Evolutionary conservation across 257 asterid species (phyloP).

Genomic region (Ocimum tenuiflorum): DNA sequence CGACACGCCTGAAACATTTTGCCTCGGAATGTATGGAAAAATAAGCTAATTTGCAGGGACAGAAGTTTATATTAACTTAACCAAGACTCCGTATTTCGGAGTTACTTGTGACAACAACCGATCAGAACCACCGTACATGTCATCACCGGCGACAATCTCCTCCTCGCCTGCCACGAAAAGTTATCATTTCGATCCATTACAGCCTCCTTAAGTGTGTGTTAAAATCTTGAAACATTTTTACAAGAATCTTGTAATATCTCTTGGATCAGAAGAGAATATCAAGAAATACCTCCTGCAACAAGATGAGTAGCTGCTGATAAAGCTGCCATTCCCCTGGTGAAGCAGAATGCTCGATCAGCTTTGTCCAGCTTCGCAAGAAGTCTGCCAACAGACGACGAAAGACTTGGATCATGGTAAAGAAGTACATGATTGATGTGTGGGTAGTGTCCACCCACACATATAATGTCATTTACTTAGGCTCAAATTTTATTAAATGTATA

Average conservation of each 20-base stretch:
- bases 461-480: too few species aligned
- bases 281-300: slow-evolving; percentile 51
- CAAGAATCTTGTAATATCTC: too few species aligned
- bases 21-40: not conserved
- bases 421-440: not conserved
- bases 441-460: too few species aligned
- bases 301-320: slow-evolving; percentile 85
- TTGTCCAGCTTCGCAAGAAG: slow-evolving; percentile 87
- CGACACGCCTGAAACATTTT: slow-evolving; percentile 58
- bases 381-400: slow-evolving; percentile 34
- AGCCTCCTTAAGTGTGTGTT: too few species aligned
- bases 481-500: too few species aligned
- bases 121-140: slow-evolving; percentile 97
- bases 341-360: slow-evolving; percentile 85
- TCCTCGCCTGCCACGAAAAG: slow-evolving; percentile 52
- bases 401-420: not conserved
- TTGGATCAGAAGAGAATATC: not conserved
- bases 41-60: not conserved
- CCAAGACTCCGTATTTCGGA: slow-evolving; percentile 74
- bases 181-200: too few species aligned
- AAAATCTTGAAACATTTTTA: not conserved
- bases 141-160: slow-evolving; percentile 93
- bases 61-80: slow-evolving; percentile 47
- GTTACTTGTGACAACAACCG: slow-evolving; percentile 70
- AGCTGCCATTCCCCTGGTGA: slow-evolving; percentile 99